Conservation (phyloP, 78 protist genomes). For the Cavenderia fasciculata region DNA sequence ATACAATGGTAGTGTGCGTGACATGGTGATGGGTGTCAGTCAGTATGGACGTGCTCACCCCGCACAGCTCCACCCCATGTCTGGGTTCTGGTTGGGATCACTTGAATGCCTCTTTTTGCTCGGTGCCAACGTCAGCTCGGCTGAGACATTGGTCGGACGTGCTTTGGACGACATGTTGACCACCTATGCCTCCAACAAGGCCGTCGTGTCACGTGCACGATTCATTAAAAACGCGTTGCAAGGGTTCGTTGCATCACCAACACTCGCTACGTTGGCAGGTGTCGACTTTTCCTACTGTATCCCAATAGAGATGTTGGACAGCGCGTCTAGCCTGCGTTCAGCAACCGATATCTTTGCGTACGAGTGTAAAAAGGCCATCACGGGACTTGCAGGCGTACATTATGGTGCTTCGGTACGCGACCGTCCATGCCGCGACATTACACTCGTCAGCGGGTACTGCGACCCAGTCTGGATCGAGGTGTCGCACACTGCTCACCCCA, state of each 20-base stretch:
- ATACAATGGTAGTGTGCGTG: slow-evolving; percentile 47
- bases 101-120: slow-evolving; percentile 34
- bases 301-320: slow-evolving; percentile 35
- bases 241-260: background rate
- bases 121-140: slow-evolving; percentile 27
- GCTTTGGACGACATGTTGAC: slow-evolving; percentile 46
- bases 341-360: slow-evolving; percentile 51
- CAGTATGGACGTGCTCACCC: slow-evolving; percentile 13
- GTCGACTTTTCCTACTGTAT: slow-evolving; percentile 60
- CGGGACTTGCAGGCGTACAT: slow-evolving; percentile 58
- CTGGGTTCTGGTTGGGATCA: slow-evolving; percentile 55
- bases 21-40: slow-evolving; percentile 67
- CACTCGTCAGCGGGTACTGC: slow-evolving; percentile 17
- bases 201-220: slow-evolving; percentile 28
- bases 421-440: slow-evolving; percentile 12
- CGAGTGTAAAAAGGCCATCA: slow-evolving; percentile 71
- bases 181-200: slow-evolving; percentile 36
- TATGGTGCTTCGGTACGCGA: slow-evolving; percentile 74
- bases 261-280: background rate
- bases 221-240: slow-evolving; percentile 32
- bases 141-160: slow-evolving; percentile 27
- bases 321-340: slow-evolving; percentile 1
- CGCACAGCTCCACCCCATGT: background rate
- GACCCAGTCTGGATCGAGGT: slow-evolving; percentile 73
- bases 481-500: slow-evolving; percentile 47